These are phyloP conservation scores for Talaromyces liani DNA, from an alignment of 495 filamentous ascomycete genomes.

Conservation along the genomic window DNA sequence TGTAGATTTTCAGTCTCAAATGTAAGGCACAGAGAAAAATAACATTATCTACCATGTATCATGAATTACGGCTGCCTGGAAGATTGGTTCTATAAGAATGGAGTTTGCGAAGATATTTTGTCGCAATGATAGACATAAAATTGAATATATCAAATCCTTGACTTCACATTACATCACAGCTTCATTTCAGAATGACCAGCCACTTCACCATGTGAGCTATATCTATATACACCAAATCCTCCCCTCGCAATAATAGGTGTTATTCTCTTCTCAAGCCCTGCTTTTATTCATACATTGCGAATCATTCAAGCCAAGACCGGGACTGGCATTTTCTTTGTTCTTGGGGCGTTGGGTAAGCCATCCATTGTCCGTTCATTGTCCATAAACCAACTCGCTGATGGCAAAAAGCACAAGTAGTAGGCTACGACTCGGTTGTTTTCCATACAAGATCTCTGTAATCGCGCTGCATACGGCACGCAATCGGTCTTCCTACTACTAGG, in stretches of 20 bases:
- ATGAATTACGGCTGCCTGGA: too few species aligned
- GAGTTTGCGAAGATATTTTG: too few species aligned
- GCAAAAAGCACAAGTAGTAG: background rate
- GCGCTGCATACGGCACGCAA: constrained; percentile 9
- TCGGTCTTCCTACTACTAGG: background rate
- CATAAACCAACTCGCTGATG: background rate
- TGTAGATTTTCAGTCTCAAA: too few species aligned
- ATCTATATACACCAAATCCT: background rate
- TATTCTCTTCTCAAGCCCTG: background rate
- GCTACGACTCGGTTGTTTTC: background rate
- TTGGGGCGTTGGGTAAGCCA: background rate
- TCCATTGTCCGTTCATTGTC: background rate
- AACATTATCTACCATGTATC: too few species aligned
- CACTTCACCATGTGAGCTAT: background rate
- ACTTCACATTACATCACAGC: too few species aligned
- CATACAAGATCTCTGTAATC: constrained; percentile 2
- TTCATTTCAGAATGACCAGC: too few species aligned
- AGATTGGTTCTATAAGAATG: too few species aligned
- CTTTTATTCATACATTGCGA: background rate
- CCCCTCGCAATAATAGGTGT: background rate
- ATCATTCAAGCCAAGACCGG: background rate
- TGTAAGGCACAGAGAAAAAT: too few species aligned
- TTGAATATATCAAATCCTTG: too few species aligned
- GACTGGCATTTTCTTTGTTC: background rate
- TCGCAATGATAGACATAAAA: too few species aligned